Evolutionary conservation across 768 basidiomycete genomes (phyloP).

Genomic region (Russula olivacea): DNA sequence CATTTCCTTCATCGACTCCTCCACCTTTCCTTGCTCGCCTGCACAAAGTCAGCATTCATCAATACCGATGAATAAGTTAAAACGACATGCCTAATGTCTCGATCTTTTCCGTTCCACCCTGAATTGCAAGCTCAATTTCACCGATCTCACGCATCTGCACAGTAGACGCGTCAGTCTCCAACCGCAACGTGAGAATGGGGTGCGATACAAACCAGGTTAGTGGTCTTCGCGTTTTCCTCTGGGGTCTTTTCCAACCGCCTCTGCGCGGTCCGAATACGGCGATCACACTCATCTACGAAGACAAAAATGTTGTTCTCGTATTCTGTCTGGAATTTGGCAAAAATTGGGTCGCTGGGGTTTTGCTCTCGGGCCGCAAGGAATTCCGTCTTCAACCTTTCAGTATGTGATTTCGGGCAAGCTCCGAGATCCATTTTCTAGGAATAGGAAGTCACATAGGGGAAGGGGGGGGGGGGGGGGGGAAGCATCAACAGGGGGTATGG

Average conservation of each 20-base stretch:
- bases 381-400: slow-evolving; percentile 87
- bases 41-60: slow-evolving; percentile 15
- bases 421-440: slow-evolving; percentile 98
- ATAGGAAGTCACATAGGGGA: neutral
- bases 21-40: slow-evolving; percentile 99
- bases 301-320: slow-evolving; percentile 93
- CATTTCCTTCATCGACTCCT: slow-evolving; percentile 97
- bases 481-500: neutral
- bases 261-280: slow-evolving; percentile 90
- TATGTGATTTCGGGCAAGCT: slow-evolving; percentile 94
- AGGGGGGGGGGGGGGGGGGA: no score
- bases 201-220: slow-evolving; percentile 69
- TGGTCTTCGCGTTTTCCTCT: slow-evolving; percentile 99
- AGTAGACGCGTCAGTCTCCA: neutral
- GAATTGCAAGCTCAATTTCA: slow-evolving; percentile 97
- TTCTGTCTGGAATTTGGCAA: slow-evolving; percentile 86
- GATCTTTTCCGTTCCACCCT: slow-evolving; percentile 98
- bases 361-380: slow-evolving; percentile 75
- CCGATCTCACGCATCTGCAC: slow-evolving; percentile 96
- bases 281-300: slow-evolving; percentile 98
- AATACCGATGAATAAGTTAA: slow-evolving; percentile 2
- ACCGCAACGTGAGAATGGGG: neutral
- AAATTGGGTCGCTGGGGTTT: slow-evolving; percentile 72
- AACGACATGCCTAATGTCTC: slow-evolving; percentile 70
- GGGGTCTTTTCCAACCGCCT: slow-evolving; percentile 97